These are phyloP conservation scores for Ambrosia hybrid DNA, from an alignment of 140 eudicot species.

Conservation along the genomic window DNA sequence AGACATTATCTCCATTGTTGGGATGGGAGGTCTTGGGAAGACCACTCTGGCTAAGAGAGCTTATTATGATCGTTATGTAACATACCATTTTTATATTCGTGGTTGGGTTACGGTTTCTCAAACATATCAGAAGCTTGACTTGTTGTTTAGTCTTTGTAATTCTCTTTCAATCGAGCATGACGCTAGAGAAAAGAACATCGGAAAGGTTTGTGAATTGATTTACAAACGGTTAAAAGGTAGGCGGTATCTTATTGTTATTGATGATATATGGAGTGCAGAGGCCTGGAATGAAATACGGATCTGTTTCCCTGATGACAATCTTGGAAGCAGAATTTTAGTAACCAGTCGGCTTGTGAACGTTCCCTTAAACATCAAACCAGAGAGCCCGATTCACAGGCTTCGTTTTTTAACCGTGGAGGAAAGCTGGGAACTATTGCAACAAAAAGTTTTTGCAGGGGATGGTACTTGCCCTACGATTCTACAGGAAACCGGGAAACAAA, in stretches of 20 bases:
- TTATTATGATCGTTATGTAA: conserved; percentile 30
- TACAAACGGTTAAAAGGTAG: conserved; percentile 22
- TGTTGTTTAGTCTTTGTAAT: conserved; percentile 29
- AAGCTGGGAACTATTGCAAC: conserved; percentile 37
- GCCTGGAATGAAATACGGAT: conserved; percentile 35
- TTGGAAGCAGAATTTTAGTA: conserved; percentile 43
- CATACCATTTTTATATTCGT: conserved; percentile 24
- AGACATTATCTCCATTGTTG: conserved; percentile 30
- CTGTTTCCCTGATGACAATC: conserved; percentile 23
- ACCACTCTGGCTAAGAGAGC: conserved; percentile 37
- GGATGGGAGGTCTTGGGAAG: conserved; percentile 40
- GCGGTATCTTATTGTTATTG: conserved; percentile 38
- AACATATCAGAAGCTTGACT: conserved; percentile 22
- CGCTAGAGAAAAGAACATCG: not conserved
- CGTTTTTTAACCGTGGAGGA: conserved; percentile 29
- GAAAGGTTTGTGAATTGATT: conserved; percentile 31
- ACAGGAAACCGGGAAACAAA: conserved; percentile 20
- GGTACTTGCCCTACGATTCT: conserved; percentile 13
- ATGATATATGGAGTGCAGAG: conserved; percentile 42
- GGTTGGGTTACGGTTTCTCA: conserved; percentile 48
- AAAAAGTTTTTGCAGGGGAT: conserved; percentile 18
- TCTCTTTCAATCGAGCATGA: not conserved
- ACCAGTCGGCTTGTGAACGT: conserved; percentile 33
- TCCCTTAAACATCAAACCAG: conserved; percentile 16
- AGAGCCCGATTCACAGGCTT: conserved; percentile 17